Evolutionary conservation across 805 yeast species (phyloP), one percentile per base, ranked within the genome.

Genomic region (Ogataea corticis): DNA sequence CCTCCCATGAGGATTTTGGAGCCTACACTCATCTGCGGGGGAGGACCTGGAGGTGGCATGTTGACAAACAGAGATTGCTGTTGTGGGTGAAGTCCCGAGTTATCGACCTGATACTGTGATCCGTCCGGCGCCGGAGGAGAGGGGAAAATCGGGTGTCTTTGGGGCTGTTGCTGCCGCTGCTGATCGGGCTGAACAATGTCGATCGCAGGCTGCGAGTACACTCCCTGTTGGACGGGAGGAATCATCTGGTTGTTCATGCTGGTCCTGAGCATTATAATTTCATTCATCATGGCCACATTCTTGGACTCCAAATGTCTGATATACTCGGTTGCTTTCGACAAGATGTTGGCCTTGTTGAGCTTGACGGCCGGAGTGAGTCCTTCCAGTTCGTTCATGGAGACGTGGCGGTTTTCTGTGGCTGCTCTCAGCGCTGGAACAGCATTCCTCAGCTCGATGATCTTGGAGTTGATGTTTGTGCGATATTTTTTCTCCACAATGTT

Each of bases 401-500:
- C 44, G 44, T 62, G 34, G 12, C 66, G 72, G 17, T 61, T 63
- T 3, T 70, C 72, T 14, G 71, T 65, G 7, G 83, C 83, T 31
- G 83, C 80, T 54, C 89, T 73, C 42, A 87, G 70, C 2, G 94
- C 68, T 3, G 96, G 96, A 14, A 87, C 95, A 2, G 88, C 84
- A 54, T 85, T 85, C 58, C 89, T 71, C 27, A 87, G 73, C 35
- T 82, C 84, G 28, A 77, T 53, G 38, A 87, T 85, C 62, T 82
- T 84, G 43, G 83, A 72, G 57, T 85, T 87, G 53, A 87, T 84
- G 58, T 87, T 86, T 16, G 87, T 83, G 54, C 95, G 67, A 65
- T 87, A 87, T 58, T 85, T 82, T 66, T 86, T 86, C 61, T 87
- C 95, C 54, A 87, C 83, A 72, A 85, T 80, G 58, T 86, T 87